Base-by-base conservation (phyloP, 495 filamentous ascomycete genomes). In the Aspergillus leporis region DNA sequence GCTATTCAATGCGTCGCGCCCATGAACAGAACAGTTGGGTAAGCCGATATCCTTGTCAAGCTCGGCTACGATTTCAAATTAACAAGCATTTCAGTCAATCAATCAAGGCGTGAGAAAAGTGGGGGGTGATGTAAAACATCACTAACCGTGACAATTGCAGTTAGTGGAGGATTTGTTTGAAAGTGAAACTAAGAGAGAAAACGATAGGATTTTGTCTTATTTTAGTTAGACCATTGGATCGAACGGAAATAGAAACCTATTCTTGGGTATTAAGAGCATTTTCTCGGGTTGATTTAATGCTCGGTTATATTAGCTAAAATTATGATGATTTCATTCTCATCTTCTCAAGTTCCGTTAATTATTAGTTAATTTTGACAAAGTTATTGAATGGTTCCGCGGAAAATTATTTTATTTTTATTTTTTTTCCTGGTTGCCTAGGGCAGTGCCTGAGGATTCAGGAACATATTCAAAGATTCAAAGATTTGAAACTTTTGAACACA, bases 111-210 rank as follows among this genome's bases (percentile, higher is more conserved):
- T 41, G 56, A 51, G 50, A 34, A 23, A 52, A 43, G 59, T 61
- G 59, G 59, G 54, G 59, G 53, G 49, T 40, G 49, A 56, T 50
- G 59, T 57, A 53, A 61, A 61, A 53, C 31, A 22, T 47, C 40
- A 43, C 40, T 43, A 43, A 43, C 14, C 40, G 14, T 47, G 21
- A 47, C 43, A 22, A 47, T 23, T 23, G 43, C 16, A 21, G 16
- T 43, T 14, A 36, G 32, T 36, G 32, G 32, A 9, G 32, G 32
- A 18, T 41, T 40, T 47, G 43, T 47, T 47, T 47, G 43, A 47
- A 23, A 47, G 18, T 47, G 43, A 47, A 14, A 47, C 43, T 22
- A 47, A 22, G 19, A 47, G 5, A 22, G 36, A 40, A 12, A 40
- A 40, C 3, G 36, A 40, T 13, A 23, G 16, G 40, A 47, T 4